A percentile compares a stretch with the other conserved stretches of the same genome.
These are phyloP conservation scores for Pyrrhoderma lamaoense DNA, from an alignment of 1,284 basidiomycete genomes.

Conservation along the genomic window DNA sequence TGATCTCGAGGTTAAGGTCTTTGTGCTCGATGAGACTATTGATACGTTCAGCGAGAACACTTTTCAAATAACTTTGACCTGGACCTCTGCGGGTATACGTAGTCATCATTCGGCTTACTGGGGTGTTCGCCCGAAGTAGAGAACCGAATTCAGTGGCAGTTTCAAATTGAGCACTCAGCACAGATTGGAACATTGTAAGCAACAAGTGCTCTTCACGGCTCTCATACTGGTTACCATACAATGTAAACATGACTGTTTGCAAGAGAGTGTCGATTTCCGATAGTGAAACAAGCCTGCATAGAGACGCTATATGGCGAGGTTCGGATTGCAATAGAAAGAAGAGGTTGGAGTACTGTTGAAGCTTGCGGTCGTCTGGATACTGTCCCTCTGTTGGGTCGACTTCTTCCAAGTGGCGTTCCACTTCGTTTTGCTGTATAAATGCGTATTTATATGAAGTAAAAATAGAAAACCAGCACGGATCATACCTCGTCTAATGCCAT, in stretches of 20 bases:
- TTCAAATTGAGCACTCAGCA: constrained; percentile 97
- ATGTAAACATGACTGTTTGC: constrained; percentile 99
- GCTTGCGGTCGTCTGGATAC: constrained; percentile 88
- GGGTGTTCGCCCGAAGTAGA: constrained; percentile 94
- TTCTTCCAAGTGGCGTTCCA: constrained; percentile 91
- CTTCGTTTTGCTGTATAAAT: constrained; percentile 72
- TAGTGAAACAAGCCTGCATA: constrained; percentile 95
- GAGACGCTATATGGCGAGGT: constrained; percentile 90
- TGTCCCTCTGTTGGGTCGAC: constrained; percentile 84
- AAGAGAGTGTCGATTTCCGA: constrained; percentile 97
- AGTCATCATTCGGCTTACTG: constrained; percentile 99
- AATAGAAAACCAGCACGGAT: constrained; percentile 17
- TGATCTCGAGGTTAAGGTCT: constrained; percentile 97
- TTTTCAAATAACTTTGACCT: constrained; percentile 96
- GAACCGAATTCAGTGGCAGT: constrained; percentile 97
- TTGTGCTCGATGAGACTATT: constrained; percentile 98
- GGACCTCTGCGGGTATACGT: constrained; percentile 98
- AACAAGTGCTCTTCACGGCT: constrained; percentile 96
- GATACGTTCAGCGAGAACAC: constrained; percentile 93
- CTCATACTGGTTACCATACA: constrained; percentile 99
- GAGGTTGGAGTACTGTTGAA: constrained; percentile 95
- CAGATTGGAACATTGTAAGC: constrained; percentile 98
- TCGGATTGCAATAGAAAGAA: constrained; percentile 99
- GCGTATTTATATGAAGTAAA: constrained; percentile 8
- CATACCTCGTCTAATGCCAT: constrained; percentile 93